These are phyloP conservation scores for Puccinia brachypodii DNA, from an alignment of 1,284 basidiomycete species.

Conservation along the genomic window DNA sequence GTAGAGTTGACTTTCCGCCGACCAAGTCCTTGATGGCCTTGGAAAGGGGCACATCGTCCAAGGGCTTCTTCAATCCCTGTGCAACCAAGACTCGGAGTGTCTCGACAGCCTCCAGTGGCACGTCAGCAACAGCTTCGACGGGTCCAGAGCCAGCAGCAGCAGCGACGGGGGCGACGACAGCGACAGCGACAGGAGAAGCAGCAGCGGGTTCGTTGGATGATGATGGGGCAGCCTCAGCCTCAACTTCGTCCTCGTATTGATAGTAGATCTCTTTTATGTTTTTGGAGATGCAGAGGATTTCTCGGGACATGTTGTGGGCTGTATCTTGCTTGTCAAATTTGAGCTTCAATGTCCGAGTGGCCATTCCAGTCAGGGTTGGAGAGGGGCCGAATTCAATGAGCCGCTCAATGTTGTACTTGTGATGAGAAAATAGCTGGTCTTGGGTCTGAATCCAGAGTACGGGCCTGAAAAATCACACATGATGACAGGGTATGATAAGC, in stretches of 20 bases:
- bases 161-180: slow-evolving; percentile 58
- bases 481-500: not conserved
- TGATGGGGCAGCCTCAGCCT: not conserved
- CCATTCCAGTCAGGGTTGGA: slow-evolving; percentile 95
- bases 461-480: not conserved
- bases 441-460: slow-evolving; percentile 47
- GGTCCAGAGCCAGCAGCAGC: slow-evolving; percentile 59
- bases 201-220: slow-evolving; percentile 58
- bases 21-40: slow-evolving; percentile 99
- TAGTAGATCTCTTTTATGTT: slow-evolving; percentile 97
- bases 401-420: slow-evolving; percentile 73
- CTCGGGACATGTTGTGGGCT: slow-evolving; percentile 74
- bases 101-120: slow-evolving; percentile 86
- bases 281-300: slow-evolving; percentile 90
- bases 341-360: slow-evolving; percentile 86
- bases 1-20: slow-evolving; percentile 94
- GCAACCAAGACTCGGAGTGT: slow-evolving; percentile 86
- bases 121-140: slow-evolving; percentile 78
- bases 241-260: slow-evolving; percentile 84
- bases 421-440: slow-evolving; percentile 86
- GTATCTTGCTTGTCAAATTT: slow-evolving; percentile 92
- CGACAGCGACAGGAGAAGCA: slow-evolving; percentile 54
- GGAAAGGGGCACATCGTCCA: slow-evolving; percentile 81
- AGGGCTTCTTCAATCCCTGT: slow-evolving; percentile 95
- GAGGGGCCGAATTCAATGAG: slow-evolving; percentile 94